Base-by-base conservation (phyloP, 2,329 filamentous ascomycete species). In the Aschersonia sp. region DNA sequence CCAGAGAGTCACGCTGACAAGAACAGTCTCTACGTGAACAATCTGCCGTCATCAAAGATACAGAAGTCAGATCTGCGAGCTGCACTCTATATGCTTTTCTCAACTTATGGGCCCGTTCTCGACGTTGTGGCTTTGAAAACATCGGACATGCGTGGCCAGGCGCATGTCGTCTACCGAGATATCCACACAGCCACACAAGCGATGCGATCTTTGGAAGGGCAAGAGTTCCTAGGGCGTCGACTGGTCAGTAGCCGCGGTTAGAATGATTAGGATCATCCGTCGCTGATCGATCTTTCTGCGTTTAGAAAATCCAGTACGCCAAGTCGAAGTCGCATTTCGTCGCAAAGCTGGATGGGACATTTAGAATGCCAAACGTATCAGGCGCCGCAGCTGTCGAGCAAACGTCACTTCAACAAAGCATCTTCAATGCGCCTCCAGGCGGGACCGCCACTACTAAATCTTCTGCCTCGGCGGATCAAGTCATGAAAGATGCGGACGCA, bases 81-180 rank as follows among this genome's bases (percentile, higher is more conserved):
- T 43, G 83, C 84, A 5, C 75, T 98, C 32, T 98, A 98, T 68
- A 85, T 88, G 64, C 76, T 97, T 10, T 97, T 97, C 64, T 87
- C 88, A 9, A 94, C 88, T 11, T 94, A 95, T 62, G 92, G 92
- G 41, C 81, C 87, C 1, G 85, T 98, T 12, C 78, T 98, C 50
- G 92, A 98, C 62, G 79, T 98, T 22, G 85, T 96, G 45, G 86
- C 87, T 32, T 72, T 96, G 56, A 94, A 88, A 69, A 94, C 87
- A 1, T 74, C 75, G 63, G 87, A 87, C 68, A 96, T 97, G 89
- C 83, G 92, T 45, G 92, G 92, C 4, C 92, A 98, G 67, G 92
- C 92, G 52, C 92, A 97, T 60, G 72, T 98, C 51, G 85, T 92
- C 11, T 97, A 88, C 63, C 79, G 86, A 50, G 90, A 98, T 62